A percentile compares a stretch with the other conserved stretches of the same genome.
Evolutionary conservation across 139 green algal genomes (phyloP).

Genomic region (Protoeuglena noctilucae): DNA sequence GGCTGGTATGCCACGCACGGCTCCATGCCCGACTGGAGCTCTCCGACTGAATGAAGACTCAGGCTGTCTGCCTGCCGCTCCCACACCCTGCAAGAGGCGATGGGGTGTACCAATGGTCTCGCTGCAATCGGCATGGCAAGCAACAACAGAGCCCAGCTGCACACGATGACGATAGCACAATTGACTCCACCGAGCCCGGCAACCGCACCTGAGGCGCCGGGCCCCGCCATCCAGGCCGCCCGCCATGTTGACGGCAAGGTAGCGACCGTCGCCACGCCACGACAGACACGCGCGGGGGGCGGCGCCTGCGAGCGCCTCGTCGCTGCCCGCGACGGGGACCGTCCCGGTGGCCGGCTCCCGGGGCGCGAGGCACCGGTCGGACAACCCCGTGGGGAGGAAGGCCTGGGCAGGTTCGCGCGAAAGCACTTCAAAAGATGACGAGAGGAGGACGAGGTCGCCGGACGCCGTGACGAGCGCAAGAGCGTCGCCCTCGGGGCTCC

Average conservation of each 20-base stretch:
- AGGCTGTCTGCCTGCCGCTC: conserved; percentile 45
- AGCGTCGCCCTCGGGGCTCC: conserved; percentile 68
- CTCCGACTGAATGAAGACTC: conserved; percentile 28
- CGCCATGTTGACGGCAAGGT: too few species aligned
- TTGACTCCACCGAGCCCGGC: neutral
- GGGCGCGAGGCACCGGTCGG: neutral
- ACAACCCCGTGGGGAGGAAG: conserved; percentile 2
- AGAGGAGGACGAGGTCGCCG: conserved; percentile 57
- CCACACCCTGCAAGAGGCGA: conserved; percentile 47
- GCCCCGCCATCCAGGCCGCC: neutral
- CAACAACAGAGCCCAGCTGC: neutral
- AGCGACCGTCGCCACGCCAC: conserved; percentile 70
- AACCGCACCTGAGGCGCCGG: neutral
- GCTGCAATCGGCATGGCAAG: neutral
- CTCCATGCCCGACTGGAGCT: conserved; percentile 16
- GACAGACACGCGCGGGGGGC: neutral
- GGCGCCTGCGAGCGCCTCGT: neutral
- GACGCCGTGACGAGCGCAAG: conserved; percentile 36
- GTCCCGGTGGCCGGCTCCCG: neutral
- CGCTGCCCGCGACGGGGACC: neutral
- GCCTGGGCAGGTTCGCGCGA: conserved; percentile 3
- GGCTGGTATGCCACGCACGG: conserved; percentile 66
- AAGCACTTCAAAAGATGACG: conserved; percentile 8
- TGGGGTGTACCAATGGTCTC: conserved; percentile 11
- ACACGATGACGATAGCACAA: neutral